Conservation (phyloP, 495 filamentous ascomycete species). For the Aspergillus ellipticus region DNA sequence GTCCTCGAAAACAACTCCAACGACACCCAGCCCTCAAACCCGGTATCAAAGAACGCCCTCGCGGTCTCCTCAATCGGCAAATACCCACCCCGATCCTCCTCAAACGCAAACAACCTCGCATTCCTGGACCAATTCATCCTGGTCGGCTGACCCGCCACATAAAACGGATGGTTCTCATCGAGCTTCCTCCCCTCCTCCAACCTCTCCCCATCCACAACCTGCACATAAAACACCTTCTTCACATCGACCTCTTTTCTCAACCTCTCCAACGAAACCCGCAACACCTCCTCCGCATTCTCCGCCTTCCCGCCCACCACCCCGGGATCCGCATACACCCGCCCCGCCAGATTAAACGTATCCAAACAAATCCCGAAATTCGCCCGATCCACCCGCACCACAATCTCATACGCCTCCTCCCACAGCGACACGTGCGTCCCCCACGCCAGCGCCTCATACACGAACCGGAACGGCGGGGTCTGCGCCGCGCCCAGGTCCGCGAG, state of each 20-base stretch:
- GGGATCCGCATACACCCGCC: slow-evolving; percentile 70
- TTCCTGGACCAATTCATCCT: slow-evolving; percentile 83
- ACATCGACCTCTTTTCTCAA: slow-evolving; percentile 57
- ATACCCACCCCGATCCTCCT: slow-evolving; percentile 67
- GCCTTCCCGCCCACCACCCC: slow-evolving; percentile 49
- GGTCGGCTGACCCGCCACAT: slow-evolving; percentile 57
- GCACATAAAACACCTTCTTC: slow-evolving; percentile 72
- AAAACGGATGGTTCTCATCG: slow-evolving; percentile 58
- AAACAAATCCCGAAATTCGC: slow-evolving; percentile 76
- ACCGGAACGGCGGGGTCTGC: slow-evolving; percentile 55
- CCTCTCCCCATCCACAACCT: slow-evolving; percentile 73
- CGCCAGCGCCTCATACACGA: slow-evolving; percentile 73
- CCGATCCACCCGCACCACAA: slow-evolving; percentile 62
- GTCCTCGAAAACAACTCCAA: slow-evolving; percentile 73
- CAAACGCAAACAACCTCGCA: slow-evolving; percentile 71
- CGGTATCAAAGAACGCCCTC: slow-evolving; percentile 58
- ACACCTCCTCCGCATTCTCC: slow-evolving; percentile 53
- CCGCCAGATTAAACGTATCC: slow-evolving; percentile 80
- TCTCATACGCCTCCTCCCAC: slow-evolving; percentile 70
- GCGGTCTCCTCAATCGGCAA: slow-evolving; percentile 62
- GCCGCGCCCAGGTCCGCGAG: slow-evolving; percentile 61
- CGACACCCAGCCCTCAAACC: slow-evolving; percentile 74
- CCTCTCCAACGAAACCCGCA: slow-evolving; percentile 53
- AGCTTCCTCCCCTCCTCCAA: slow-evolving; percentile 51
- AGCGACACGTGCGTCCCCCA: slow-evolving; percentile 71